Percentiles rank a stretch among this genome's conserved stretches.
Evolutionary conservation across 768 basidiomycete species (phyloP).

Genomic region (Amanita phalloides): DNA sequence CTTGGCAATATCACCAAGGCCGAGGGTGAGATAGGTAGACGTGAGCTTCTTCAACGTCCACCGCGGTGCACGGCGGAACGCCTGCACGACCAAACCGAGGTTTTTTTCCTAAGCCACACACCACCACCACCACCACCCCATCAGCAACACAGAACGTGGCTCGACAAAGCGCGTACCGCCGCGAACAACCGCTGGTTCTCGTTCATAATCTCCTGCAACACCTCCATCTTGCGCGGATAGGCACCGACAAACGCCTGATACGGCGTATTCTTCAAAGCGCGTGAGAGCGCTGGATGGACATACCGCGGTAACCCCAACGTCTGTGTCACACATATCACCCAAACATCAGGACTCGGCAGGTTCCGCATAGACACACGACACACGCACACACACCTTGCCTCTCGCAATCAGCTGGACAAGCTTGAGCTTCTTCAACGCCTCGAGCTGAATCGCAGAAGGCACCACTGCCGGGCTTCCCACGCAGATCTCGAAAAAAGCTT

Average conservation of each 20-base stretch:
- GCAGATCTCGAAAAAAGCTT: slow-evolving; percentile 74
- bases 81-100: slow-evolving; percentile 56
- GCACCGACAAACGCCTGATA: slow-evolving; percentile 54
- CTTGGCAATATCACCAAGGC: slow-evolving; percentile 59
- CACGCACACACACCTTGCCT: slow-evolving; percentile 44
- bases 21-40: slow-evolving; percentile 71
- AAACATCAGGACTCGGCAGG: neutral
- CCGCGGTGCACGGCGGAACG: slow-evolving; percentile 57
- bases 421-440: slow-evolving; percentile 76
- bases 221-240: slow-evolving; percentile 47
- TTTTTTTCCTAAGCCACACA: slow-evolving; percentile 49
- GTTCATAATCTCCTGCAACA: slow-evolving; percentile 34
- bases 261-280: slow-evolving; percentile 55
- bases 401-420: slow-evolving; percentile 70
- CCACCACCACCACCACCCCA: too few species aligned
- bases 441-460: slow-evolving; percentile 66
- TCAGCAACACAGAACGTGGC: neutral
- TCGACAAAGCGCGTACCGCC: slow-evolving; percentile 27
- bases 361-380: neutral
- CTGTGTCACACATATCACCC: slow-evolving; percentile 15
- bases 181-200: slow-evolving; percentile 46
- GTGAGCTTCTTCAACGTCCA: slow-evolving; percentile 78
- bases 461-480: slow-evolving; percentile 48
- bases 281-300: slow-evolving; percentile 42
- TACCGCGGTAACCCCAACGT: slow-evolving; percentile 60